A percentile compares a stretch with the other conserved stretches of the same genome.
phyloP scores from a whole-genome alignment of 805 yeast genomes.

The Ogataea allantospora region DNA sequence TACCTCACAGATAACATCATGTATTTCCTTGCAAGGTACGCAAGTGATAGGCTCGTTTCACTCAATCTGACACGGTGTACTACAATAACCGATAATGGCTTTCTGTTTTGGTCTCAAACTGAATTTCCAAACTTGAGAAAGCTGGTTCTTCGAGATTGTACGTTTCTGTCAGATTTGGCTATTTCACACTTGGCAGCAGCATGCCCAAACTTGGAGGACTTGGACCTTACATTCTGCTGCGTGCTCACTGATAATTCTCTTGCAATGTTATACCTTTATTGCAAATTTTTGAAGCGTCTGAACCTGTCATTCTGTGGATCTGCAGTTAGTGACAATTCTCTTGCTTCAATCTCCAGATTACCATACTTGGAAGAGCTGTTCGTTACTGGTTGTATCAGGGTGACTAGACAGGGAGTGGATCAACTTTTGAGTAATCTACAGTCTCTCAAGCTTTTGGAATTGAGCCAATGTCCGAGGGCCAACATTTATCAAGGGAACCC shows the following conservation, averaged over 20 bases:
- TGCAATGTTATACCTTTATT: constrained; percentile 66
- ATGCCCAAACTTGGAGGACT: constrained; percentile 52
- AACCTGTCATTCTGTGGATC: constrained; percentile 75
- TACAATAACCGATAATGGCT: constrained; percentile 73
- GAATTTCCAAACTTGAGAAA: constrained; percentile 52
- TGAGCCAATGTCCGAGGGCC: constrained; percentile 72
- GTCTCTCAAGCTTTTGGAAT: constrained; percentile 51
- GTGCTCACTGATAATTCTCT: constrained; percentile 67
- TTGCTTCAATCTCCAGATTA: constrained; percentile 59
- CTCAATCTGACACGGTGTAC: constrained; percentile 74
- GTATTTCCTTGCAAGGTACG: constrained; percentile 58
- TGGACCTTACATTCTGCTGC: constrained; percentile 74
- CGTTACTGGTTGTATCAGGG: constrained; percentile 71
- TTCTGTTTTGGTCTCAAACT: constrained; percentile 59
- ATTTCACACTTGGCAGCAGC: constrained; percentile 60
- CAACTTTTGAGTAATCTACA: constrained; percentile 56
- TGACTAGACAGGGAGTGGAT: constrained; percentile 75
- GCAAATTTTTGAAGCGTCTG: constrained; percentile 50
- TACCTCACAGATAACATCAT: constrained; percentile 67
- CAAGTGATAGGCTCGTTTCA: constrained; percentile 51
- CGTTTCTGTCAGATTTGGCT: constrained; percentile 66
- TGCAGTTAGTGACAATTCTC: constrained; percentile 72
- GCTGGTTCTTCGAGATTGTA: constrained; percentile 66
- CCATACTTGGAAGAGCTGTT: constrained; percentile 46
- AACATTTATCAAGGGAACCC: constrained; percentile 60